These are phyloP conservation scores for Hymenoscyphus fraxineus DNA, from an alignment of 2,329 filamentous ascomycete species.

Conservation along the genomic window DNA sequence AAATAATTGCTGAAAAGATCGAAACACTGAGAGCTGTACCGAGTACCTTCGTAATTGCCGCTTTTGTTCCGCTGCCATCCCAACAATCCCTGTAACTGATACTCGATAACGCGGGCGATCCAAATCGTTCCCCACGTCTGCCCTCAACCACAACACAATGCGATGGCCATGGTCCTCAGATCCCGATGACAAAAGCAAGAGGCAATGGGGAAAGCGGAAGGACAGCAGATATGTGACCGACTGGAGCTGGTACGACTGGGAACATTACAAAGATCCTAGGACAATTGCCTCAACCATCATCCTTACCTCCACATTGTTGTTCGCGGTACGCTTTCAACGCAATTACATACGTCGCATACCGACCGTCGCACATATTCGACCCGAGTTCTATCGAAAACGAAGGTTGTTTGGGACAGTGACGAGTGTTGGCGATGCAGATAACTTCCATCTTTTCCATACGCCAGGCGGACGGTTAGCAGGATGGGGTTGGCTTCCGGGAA, in stretches of 20 bases:
- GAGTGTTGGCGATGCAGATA: constrained; percentile 93
- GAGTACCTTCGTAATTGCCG: too few relatives aligned
- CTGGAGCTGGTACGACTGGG: constrained; percentile 37
- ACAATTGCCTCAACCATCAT: constrained; percentile 52
- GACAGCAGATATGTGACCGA: constrained; percentile 45
- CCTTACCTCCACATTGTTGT: constrained; percentile 53
- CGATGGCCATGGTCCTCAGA: constrained; percentile 46
- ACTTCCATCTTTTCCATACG: constrained; percentile 91
- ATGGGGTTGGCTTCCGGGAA: constrained; percentile 77
- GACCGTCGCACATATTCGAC: constrained; percentile 68
- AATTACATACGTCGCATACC: constrained; percentile 83
- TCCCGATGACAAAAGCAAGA: constrained; percentile 31
- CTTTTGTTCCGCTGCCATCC: neutral
- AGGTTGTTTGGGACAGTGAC: constrained; percentile 84
- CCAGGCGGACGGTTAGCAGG: constrained; percentile 83
- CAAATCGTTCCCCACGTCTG: neutral
- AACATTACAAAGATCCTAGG: constrained; percentile 51
- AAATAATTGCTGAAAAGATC: too few relatives aligned
- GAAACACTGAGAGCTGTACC: too few relatives aligned
- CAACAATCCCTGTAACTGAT: neutral
- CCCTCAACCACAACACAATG: constrained; percentile 36
- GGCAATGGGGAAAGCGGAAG: constrained; percentile 39
- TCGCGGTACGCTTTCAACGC: constrained; percentile 59
- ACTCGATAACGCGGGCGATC: neutral
- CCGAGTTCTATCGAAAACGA: constrained; percentile 68